Base-by-base conservation (phyloP, 768 basidiomycete genomes). In the Chalciporus piperatus region DNA sequence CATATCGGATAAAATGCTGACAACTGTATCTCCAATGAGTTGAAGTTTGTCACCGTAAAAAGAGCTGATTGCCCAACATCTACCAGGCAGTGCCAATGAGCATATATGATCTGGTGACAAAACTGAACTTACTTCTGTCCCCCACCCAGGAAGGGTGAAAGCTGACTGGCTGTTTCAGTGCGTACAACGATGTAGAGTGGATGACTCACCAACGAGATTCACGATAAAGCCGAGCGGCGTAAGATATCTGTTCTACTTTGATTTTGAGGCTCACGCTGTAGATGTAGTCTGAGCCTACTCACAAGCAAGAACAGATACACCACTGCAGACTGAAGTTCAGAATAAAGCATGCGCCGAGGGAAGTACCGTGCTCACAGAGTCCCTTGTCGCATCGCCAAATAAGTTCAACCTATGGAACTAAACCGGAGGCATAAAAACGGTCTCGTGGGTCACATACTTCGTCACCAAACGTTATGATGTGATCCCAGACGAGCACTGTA, bases 171-270 rank as follows among this genome's bases (percentile, higher is more conserved):
- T 32, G 35, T 39, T 4, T 55, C 30, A 49, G 49, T n/a, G 41
- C 19, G 19, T n/a, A 10, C 51, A 30, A 20, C 12, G 40, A 3
- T 46, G 7, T 11, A 28, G 13, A 23, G 25, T 27, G 16, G 14
- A 14, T 20, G 30, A 6, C 63, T 59, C 45, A 64, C 62, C 79
- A 9, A 66, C 56, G 0, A 84, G 59, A 51, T 84, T 83, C 41
- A 84, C 62, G 16, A 84, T 76, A 59, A 86, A 85, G 1, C 79
- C 81, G 3, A 85, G 66, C 0, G 83, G 83, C 0, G 80, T 83
- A 17, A 85, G 65, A 58, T 86, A 86, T 22, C 84, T 78, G 57
- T 85, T 85, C 83, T 85, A 46, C 38, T 30, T 35, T 13, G 5
- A 33, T 8, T 1, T n/a, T 54, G 41, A 47, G 30, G 43, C 19